Conservation (phyloP, 179 eudicot genomes). For the Nepenthes alata region DNA sequence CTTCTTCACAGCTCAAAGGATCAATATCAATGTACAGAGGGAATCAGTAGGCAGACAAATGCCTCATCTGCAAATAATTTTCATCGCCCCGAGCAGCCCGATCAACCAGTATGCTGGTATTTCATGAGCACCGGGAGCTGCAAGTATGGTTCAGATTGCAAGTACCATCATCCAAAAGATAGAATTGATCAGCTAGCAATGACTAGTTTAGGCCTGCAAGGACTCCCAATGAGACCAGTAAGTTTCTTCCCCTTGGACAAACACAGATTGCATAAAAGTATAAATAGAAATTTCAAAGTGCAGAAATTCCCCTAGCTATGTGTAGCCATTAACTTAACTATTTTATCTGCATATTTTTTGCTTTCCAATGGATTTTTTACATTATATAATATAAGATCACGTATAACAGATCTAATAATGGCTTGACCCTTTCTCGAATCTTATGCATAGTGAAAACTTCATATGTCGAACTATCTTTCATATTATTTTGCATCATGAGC, state of each 20-base stretch:
- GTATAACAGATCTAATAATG: too few relatives aligned
- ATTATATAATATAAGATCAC: too few relatives aligned
- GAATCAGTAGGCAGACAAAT: conserved; percentile 21
- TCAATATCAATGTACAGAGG: conserved; percentile 17
- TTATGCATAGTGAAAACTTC: too few relatives aligned
- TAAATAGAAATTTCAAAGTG: not conserved
- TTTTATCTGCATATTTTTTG: too few relatives aligned
- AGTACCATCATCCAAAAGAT: conserved; percentile 65
- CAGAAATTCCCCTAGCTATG: not conserved
- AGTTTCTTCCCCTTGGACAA: conserved; percentile 9
- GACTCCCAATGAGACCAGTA: conserved; percentile 78
- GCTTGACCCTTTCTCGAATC: too few relatives aligned
- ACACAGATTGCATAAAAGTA: not conserved
- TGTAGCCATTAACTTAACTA: too few relatives aligned
- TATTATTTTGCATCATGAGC: not conserved
- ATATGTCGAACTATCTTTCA: not conserved
- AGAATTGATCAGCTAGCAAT: conserved; percentile 20
- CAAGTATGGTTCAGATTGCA: conserved; percentile 67
- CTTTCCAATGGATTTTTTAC: too few relatives aligned
- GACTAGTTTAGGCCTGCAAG: conserved; percentile 46
- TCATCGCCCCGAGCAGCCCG: conserved; percentile 46
- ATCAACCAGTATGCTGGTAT: conserved; percentile 61
- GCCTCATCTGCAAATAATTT: conserved; percentile 12
- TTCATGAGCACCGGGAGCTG: conserved; percentile 58
- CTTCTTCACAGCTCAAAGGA: conserved; percentile 16